Percentiles rank a stretch among this genome's conserved stretches.
phyloP scores from a whole-genome alignment of 2,329 filamentous ascomycete species.

The Arachnomyces sp. region DNA sequence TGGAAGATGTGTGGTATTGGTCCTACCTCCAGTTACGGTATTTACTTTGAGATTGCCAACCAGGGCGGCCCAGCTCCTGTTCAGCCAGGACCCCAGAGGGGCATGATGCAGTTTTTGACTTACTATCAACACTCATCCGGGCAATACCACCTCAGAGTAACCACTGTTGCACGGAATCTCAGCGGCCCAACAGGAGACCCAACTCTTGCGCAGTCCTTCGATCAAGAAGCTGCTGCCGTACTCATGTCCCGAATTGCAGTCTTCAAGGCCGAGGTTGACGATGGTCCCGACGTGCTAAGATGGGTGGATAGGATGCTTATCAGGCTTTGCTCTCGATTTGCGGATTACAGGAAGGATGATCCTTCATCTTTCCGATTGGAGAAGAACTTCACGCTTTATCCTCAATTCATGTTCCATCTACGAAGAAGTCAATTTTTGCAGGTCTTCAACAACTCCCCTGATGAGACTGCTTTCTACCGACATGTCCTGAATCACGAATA shows the following conservation, averaged over 20 bases:
- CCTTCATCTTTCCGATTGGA: constrained; percentile 93
- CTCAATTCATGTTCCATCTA: constrained; percentile 99
- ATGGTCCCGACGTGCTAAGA: constrained; percentile 92
- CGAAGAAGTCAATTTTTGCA: constrained; percentile 95
- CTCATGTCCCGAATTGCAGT: constrained; percentile 99
- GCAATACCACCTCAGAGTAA: constrained; percentile 91
- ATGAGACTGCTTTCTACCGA: constrained; percentile 97
- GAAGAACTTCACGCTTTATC: constrained; percentile 98
- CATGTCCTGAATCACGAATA: constrained; percentile 97
- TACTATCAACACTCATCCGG: constrained; percentile 98
- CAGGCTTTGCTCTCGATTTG: constrained; percentile 87
- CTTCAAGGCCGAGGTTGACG: constrained; percentile 97
- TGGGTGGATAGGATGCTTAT: constrained; percentile 99
- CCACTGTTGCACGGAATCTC: constrained; percentile 81
- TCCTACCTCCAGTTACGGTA: constrained; percentile 82
- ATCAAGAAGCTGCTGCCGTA: constrained; percentile 94
- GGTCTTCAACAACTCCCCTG: constrained; percentile 98
- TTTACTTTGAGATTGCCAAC: constrained; percentile 96
- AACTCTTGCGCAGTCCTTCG: constrained; percentile 91
- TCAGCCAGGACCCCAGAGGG: constrained; percentile 80
- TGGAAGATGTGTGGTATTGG: constrained; percentile 99
- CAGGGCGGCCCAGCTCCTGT: constrained; percentile 80
- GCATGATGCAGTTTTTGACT: constrained; percentile 95
- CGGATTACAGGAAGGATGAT: constrained; percentile 96
- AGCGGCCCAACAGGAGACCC: constrained; percentile 92